Conservation (phyloP, 2,329 filamentous ascomycete genomes). For the Colletotrichum acutatum region DNA sequence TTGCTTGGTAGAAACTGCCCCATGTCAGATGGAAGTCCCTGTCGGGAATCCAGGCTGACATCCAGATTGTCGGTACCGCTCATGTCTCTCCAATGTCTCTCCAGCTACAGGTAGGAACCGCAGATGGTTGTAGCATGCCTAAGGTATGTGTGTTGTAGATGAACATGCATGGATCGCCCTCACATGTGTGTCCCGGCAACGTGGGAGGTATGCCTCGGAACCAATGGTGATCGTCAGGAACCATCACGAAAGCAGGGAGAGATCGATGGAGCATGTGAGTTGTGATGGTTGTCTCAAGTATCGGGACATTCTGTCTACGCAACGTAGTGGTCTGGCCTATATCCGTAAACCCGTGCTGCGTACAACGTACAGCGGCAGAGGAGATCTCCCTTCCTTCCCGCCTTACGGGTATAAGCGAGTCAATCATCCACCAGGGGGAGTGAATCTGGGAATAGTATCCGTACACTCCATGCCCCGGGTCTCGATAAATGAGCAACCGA, state of each 20-base stretch:
- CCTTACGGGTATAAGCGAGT: background rate
- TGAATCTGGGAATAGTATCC: background rate
- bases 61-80: conserved; percentile 1
- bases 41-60: background rate
- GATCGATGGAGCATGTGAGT: background rate
- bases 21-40: background rate
- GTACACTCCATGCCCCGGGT: no score
- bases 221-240: background rate
- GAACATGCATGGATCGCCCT: background rate
- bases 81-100: background rate
- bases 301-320: background rate
- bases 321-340: background rate
- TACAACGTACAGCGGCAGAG: background rate
- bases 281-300: background rate
- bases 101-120: background rate
- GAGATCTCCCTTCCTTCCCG: background rate
- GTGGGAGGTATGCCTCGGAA: background rate
- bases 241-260: background rate
- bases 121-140: background rate
- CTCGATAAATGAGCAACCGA: background rate
- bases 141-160: background rate
- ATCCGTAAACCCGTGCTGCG: no score
- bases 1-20: background rate
- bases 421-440: background rate
- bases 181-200: background rate